phyloP scores from a whole-genome alignment of 176 grass and related monocot species.

The Saccharum spontaneum region DNA sequence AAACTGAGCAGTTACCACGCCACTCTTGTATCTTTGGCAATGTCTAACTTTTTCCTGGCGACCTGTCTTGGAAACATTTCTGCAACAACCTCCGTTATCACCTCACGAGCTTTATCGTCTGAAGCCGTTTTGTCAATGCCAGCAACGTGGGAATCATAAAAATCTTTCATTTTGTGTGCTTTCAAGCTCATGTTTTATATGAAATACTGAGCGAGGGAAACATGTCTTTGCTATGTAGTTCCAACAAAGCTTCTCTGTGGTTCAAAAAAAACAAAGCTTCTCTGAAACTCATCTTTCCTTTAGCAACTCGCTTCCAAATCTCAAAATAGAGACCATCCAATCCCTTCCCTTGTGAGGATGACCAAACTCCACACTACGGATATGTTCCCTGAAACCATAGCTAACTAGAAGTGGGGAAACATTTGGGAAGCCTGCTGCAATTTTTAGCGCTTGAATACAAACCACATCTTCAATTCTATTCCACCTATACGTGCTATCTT shows the following conservation, averaged over 20 bases:
- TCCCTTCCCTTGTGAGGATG: too few relatives aligned
- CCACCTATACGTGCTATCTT: background rate
- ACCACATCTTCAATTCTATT: background rate
- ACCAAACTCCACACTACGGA: background rate
- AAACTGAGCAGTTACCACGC: background rate
- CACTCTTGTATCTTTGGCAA: too few relatives aligned
- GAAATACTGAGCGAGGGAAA: background rate
- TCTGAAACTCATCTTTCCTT: background rate
- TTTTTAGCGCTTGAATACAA: slow-evolving; percentile 16
- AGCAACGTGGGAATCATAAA: background rate
- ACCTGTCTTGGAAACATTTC: background rate
- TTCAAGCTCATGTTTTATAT: background rate
- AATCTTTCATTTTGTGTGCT: background rate
- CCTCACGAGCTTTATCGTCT: background rate
- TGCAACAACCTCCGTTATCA: background rate
- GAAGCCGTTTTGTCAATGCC: background rate
- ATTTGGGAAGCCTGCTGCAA: background rate
- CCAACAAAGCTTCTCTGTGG: background rate
- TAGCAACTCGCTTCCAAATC: slow-evolving; percentile 36
- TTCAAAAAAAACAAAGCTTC: background rate
- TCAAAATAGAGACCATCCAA: slow-evolving; percentile 18
- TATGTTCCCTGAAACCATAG: background rate
- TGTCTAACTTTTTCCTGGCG: too few relatives aligned
- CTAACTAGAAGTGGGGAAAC: background rate
- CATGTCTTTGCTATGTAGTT: too few relatives aligned